Evolutionary conservation across 192 early-diverging fungal species (phyloP).

Genomic region (Powellomyces hirtus): DNA sequence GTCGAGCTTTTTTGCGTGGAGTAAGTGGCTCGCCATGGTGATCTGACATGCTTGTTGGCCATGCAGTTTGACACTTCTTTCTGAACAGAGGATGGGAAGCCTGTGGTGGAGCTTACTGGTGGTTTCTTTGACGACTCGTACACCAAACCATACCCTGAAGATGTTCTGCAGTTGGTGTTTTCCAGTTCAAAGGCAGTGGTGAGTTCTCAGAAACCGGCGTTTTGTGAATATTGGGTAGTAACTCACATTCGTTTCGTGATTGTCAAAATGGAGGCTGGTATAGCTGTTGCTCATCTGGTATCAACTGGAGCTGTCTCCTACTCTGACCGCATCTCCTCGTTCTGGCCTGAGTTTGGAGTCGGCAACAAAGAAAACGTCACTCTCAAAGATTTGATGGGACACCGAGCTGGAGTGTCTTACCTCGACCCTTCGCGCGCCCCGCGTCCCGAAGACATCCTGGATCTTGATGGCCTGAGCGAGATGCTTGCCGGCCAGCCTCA

Average conservation of each 20-base stretch:
- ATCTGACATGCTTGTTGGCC: not conserved
- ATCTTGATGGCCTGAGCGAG: conserved; percentile 52
- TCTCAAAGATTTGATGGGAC: conserved; percentile 58
- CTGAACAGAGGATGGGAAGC: conserved; percentile 48
- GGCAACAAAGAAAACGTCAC: conserved; percentile 70
- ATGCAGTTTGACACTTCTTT: conserved; percentile 11
- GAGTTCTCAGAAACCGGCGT: conserved; percentile 12
- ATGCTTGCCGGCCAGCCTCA: conserved; percentile 60
- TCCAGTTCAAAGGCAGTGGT: conserved; percentile 63
- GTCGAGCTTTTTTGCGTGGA: conserved; percentile 44
- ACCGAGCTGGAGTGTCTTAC: conserved; percentile 63
- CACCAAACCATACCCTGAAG: conserved; percentile 44
- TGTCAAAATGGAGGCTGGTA: conserved; percentile 36
- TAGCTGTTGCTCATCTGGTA: conserved; percentile 61
- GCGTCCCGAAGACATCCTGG: conserved; percentile 38
- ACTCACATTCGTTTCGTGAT: too few species aligned
- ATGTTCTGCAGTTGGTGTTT: conserved; percentile 65
- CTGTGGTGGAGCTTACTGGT: conserved; percentile 62
- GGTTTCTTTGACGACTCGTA: conserved; percentile 53
- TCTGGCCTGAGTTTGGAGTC: conserved; percentile 76
- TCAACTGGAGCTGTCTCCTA: conserved; percentile 55
- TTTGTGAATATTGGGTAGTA: too few species aligned
- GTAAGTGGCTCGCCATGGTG: not conserved
- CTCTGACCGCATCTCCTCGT: conserved; percentile 45
- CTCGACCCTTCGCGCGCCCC: conserved; percentile 48